Base-by-base conservation (phyloP, 139 green algal species). In the Trebouxia sp. region DNA sequence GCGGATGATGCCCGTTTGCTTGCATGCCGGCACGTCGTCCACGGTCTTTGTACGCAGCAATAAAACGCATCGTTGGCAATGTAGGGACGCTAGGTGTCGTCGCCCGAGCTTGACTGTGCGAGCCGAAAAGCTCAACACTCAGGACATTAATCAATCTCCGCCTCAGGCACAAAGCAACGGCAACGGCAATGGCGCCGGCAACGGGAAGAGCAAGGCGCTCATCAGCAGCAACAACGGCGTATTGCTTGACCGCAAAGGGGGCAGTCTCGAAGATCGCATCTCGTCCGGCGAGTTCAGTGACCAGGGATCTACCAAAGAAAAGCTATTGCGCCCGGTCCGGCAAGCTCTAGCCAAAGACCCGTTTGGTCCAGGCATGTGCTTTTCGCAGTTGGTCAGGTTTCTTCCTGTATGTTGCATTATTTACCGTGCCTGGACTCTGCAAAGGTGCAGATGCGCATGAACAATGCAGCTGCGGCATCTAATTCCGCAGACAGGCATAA, bases 271-370 rank as follows among this genome's bases (percentile, higher is more conserved):
- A 17, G 75, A 85, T 14, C 53, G 81, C 10, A 85, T 85, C 6
- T 28, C 78, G 7, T 89, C 83, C 14, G 94, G 94, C 4, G 90
- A 97, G 82, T 98, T 95, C 62, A 90, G 85, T 0, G 89, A 94
- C 32, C 53, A 65, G 9, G 90, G 92, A 1, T 92, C 84, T 15
- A 96, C 91, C 7, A 96, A 95, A 86, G 93, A 96, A 82, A 89
- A 86, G 39, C 72, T 95, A 0, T 94, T 88, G 0, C 78, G 91
- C 0, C 92, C 92, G 0, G 15, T 96, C 4, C 87, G 93, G 6
- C 92, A 94, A 62, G 20, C 84, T 39, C 77, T 97, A 12, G 92
- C 92, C 0, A 89, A 92, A 55, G 92, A 95, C 77, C 92, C 86
- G 0, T 24, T 91, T 5, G 89, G 92, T 1, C 78, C 88, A 75